Percentiles rank a stretch among this genome's conserved stretches.
Conservation (phyloP, 345 rosid genomes). For the Eucalyptus marginata region DNA sequence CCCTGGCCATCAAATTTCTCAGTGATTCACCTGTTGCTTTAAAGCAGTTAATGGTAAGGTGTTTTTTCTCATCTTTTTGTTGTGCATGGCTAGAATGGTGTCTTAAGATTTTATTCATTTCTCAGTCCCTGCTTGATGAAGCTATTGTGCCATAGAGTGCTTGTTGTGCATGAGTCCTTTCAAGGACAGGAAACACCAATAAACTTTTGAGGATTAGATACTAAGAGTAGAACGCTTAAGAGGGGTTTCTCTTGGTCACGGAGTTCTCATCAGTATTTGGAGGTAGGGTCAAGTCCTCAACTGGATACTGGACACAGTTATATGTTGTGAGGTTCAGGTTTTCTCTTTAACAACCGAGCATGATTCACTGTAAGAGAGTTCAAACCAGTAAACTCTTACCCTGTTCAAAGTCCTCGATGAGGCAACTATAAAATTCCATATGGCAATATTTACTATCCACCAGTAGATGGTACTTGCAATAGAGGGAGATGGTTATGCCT, state of each 20-base stretch:
- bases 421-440: background rate
- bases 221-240: background rate
- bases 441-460: background rate
- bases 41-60: slow-evolving; percentile 47
- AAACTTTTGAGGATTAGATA: background rate
- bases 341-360: background rate
- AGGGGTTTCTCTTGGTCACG: background rate
- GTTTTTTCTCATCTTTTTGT: background rate
- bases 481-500: background rate
- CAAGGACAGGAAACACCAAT: background rate
- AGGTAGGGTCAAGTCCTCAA: background rate
- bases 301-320: background rate
- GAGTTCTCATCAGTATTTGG: background rate
- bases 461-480: background rate
- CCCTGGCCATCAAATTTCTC: slow-evolving; percentile 77
- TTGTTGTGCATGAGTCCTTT: background rate
- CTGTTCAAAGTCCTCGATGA: background rate
- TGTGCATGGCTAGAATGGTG: background rate
- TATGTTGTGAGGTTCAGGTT: background rate
- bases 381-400: background rate
- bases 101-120: background rate
- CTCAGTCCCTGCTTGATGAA: background rate
- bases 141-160: background rate
- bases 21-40: slow-evolving; percentile 55
- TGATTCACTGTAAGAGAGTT: background rate